These are phyloP conservation scores for Russula virescens DNA, from an alignment of 768 basidiomycete species.

Conservation along the genomic window DNA sequence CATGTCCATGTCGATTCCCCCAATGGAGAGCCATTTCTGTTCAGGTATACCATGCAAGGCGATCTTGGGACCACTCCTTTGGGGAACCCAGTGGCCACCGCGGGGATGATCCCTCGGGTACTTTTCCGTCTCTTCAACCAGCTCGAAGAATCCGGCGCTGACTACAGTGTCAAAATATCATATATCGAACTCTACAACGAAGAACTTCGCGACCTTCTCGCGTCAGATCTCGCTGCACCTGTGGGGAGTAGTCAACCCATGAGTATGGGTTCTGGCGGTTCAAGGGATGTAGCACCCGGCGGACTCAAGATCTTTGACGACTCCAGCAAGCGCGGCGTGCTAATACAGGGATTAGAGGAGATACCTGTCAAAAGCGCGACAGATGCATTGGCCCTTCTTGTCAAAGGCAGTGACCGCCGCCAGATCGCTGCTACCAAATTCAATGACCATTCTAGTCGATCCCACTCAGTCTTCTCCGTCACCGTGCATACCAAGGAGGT, in stretches of 20 bases:
- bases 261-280: slow-evolving; percentile 48
- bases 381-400: slow-evolving; percentile 77
- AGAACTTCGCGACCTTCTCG: slow-evolving; percentile 90
- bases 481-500: slow-evolving; percentile 89
- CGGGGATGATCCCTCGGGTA: slow-evolving; percentile 94
- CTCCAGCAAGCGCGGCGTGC: slow-evolving; percentile 75
- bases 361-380: slow-evolving; percentile 73
- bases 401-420: slow-evolving; percentile 83
- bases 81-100: slow-evolving; percentile 81
- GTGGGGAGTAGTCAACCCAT: slow-evolving; percentile 68
- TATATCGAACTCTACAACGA: slow-evolving; percentile 98
- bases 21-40: neutral
- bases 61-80: slow-evolving; percentile 77
- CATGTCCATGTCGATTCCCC: no score
- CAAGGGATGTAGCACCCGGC: slow-evolving; percentile 40
- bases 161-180: slow-evolving; percentile 91
- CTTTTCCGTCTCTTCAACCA: slow-evolving; percentile 88
- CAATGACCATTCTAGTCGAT: slow-evolving; percentile 96
- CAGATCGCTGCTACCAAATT: slow-evolving; percentile 96
- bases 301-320: slow-evolving; percentile 94
- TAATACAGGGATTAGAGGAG: slow-evolving; percentile 95
- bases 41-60: slow-evolving; percentile 94
- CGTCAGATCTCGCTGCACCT: slow-evolving; percentile 69
- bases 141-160: slow-evolving; percentile 67
- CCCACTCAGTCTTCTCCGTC: slow-evolving; percentile 96